Evolutionary conservation across 139 green algal species (phyloP).

Genomic region (Chlamydomonas eustigma): DNA sequence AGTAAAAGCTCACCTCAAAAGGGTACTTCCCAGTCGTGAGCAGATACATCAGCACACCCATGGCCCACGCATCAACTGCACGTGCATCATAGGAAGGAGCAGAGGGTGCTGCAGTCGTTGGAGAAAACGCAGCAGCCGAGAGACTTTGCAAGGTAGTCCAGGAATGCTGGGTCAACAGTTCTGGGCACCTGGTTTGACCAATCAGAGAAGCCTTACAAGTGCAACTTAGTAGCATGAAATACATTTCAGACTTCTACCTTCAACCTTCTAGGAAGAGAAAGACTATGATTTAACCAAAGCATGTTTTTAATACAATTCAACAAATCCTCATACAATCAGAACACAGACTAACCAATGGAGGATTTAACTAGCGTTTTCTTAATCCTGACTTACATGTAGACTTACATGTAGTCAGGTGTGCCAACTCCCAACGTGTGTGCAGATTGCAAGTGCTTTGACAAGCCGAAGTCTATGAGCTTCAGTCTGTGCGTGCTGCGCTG

Average conservation of each 20-base stretch:
- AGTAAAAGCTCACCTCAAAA: constrained; percentile 67
- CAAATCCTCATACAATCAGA: too few species aligned
- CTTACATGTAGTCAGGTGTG: constrained; percentile 26
- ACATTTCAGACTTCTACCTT: too few species aligned
- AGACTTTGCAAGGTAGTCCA: not conserved
- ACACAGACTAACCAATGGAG: too few species aligned
- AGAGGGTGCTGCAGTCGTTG: not conserved
- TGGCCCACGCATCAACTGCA: constrained; percentile 72
- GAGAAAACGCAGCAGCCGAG: not conserved
- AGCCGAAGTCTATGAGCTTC: constrained; percentile 80
- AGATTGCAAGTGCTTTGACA: constrained; percentile 64
- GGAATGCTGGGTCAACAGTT: constrained; percentile 43
- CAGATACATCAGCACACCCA: constrained; percentile 83
- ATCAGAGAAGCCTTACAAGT: too few species aligned
- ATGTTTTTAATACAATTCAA: too few species aligned
- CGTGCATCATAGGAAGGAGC: constrained; percentile 51
- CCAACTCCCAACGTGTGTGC: constrained; percentile 65
- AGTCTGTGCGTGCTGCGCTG: not conserved
- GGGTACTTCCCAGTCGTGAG: constrained; percentile 64
- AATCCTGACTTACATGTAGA: too few species aligned
- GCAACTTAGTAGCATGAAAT: too few species aligned
- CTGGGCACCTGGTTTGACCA: constrained; percentile 65
- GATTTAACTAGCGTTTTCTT: too few species aligned
- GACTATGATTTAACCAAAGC: too few species aligned
- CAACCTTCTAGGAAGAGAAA: too few species aligned